Evolutionary conservation across 495 filamentous ascomycete genomes (phyloP).

Genomic region (Venustampulla echinocandica): DNA sequence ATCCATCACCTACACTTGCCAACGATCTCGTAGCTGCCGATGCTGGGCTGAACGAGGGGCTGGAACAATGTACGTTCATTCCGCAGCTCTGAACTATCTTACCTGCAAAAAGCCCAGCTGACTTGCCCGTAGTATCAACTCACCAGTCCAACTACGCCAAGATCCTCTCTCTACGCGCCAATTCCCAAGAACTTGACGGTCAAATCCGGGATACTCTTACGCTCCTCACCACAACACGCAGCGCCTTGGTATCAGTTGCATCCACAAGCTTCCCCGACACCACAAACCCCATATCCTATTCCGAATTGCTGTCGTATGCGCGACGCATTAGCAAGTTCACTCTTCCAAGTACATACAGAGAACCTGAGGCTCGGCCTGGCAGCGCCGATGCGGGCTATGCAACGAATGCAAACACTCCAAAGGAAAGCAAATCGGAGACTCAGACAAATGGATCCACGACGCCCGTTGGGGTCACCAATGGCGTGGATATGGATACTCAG

Average conservation of each 20-base stretch:
- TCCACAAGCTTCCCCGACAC: slow-evolving; percentile 39
- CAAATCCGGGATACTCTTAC: slow-evolving; percentile 52
- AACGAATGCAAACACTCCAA: slow-evolving; percentile 10
- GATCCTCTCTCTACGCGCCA: slow-evolving; percentile 52
- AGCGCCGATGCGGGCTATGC: slow-evolving; percentile 24
- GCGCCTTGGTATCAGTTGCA: slow-evolving; percentile 52
- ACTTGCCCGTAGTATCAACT: slow-evolving; percentile 41
- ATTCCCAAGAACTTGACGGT: slow-evolving; percentile 48
- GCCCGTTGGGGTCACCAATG: slow-evolving; percentile 11
- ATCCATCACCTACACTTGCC: slow-evolving; percentile 55
- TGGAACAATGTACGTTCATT: slow-evolving; percentile 44
- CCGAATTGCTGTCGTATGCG: slow-evolving; percentile 63
- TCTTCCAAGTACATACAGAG: slow-evolving; percentile 48
- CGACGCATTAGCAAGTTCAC: slow-evolving; percentile 67
- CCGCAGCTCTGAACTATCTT: too few species aligned
- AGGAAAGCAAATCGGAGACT: slow-evolving; percentile 13
- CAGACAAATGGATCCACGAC: slow-evolving; percentile 21
- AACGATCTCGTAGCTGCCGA: slow-evolving; percentile 61
- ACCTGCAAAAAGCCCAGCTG: background rate
- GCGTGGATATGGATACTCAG: background rate
- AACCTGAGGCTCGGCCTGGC: slow-evolving; percentile 15
- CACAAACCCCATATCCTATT: slow-evolving; percentile 42
- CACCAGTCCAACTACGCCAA: slow-evolving; percentile 62
- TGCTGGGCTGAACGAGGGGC: slow-evolving; percentile 46
- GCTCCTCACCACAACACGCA: slow-evolving; percentile 55